Conservation (phyloP, 2,329 filamentous ascomycete genomes). For the Colletotrichum theobromicola region DNA sequence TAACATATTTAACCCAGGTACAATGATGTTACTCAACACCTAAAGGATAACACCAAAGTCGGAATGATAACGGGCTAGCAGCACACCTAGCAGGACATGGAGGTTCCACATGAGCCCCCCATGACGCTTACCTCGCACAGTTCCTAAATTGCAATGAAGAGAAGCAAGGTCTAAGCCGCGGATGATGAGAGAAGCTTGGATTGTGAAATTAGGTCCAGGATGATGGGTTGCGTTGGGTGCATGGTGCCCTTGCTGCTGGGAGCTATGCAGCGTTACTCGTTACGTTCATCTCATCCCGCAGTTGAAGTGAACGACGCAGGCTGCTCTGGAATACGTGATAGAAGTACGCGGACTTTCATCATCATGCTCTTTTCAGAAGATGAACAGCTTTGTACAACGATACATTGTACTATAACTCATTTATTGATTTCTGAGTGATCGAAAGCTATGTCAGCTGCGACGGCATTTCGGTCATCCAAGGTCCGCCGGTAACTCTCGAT, state of each 20-base stretch:
- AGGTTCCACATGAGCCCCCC: not conserved
- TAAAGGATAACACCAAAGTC: not conserved
- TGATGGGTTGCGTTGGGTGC: not conserved
- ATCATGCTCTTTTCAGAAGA: no score
- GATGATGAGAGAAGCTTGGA: not conserved
- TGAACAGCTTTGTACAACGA: no score
- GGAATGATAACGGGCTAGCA: not conserved
- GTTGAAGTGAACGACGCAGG: not conserved
- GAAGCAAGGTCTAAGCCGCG: not conserved
- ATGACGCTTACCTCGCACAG: not conserved
- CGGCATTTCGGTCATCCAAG: not conserved
- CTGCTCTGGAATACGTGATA: not conserved
- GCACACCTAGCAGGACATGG: not conserved
- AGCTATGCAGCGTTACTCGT: not conserved
- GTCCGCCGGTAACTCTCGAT: not conserved
- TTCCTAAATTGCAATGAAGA: not conserved
- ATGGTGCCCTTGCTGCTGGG: not conserved
- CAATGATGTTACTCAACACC: not conserved
- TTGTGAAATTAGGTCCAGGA: not conserved
- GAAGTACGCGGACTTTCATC: no score
- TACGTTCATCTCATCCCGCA: not conserved
- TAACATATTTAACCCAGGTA: not conserved
- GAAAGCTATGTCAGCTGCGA: not conserved
- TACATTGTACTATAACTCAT: no score
- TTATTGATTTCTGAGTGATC: no score